A percentile compares a stretch with the other conserved stretches of the same genome.
Evolutionary conservation across 139 green algal genomes (phyloP).

Genomic region (Desmodesmus armatus): DNA sequence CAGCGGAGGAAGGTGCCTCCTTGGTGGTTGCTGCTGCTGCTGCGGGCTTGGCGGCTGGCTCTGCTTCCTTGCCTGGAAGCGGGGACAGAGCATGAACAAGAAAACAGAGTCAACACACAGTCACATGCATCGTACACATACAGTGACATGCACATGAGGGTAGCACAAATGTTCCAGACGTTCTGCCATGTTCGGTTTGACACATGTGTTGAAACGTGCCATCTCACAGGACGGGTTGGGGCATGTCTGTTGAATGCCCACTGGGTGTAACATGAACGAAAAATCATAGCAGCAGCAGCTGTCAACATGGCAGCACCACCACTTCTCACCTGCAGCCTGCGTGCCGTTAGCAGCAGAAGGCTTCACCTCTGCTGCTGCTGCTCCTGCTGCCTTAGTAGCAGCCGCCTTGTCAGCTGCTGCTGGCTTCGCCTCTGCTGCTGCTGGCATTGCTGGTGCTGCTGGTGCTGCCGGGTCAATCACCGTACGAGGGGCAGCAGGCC

Average conservation of each 20-base stretch:
- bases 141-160: too few relatives aligned
- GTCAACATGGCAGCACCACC: too few relatives aligned
- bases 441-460: neutral
- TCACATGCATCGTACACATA: too few relatives aligned
- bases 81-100: too few relatives aligned
- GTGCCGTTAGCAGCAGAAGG: neutral
- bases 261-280: too few relatives aligned
- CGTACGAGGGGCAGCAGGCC: neutral
- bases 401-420: neutral
- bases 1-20: neutral
- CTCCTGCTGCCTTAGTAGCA: neutral
- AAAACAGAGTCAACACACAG: too few relatives aligned
- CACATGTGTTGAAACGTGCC: too few relatives aligned
- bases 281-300: too few relatives aligned
- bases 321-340: neutral
- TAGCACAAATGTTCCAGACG: too few relatives aligned
- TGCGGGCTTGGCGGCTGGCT: neutral
- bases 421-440: neutral
- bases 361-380: slow-evolving; percentile 13
- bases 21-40: neutral
- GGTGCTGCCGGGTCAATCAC: neutral
- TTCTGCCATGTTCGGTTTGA: too few relatives aligned
- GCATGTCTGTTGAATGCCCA: too few relatives aligned
- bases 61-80: slow-evolving; percentile 8
- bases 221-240: too few relatives aligned